Evolutionary conservation across 169 alveolate genomes (phyloP).

Genomic region (Hepatocystis sp.): DNA sequence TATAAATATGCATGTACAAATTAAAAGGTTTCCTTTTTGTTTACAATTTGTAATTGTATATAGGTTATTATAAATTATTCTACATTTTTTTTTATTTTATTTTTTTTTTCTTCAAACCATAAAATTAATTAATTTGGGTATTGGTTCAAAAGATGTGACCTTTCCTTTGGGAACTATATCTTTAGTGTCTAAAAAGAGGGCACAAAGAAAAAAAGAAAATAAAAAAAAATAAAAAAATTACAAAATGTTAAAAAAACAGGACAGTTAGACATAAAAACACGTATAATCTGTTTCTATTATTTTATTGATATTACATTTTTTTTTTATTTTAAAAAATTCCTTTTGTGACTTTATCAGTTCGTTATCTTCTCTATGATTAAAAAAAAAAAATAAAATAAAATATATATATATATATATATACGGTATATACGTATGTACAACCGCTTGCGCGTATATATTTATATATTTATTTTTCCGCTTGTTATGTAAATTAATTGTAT

Average conservation of each 20-base stretch:
- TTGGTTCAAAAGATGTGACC: constrained; percentile 29
- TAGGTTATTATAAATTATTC: background rate
- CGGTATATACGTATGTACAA: background rate
- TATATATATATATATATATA: background rate
- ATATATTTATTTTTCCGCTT: background rate
- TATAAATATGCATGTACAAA: background rate
- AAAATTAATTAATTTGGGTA: constrained; percentile 66
- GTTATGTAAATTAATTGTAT: background rate
- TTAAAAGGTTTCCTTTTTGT: background rate
- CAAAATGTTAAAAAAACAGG: background rate
- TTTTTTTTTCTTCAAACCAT: constrained; percentile 34
- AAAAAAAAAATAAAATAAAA: background rate
- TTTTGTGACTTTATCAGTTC: constrained; percentile 48
- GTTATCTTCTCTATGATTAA: constrained; percentile 40
- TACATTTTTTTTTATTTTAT: background rate
- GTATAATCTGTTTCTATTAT: background rate
- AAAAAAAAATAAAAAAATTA: background rate
- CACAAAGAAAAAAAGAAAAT: background rate
- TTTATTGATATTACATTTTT: constrained; percentile 48
- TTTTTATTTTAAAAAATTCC: constrained; percentile 52
- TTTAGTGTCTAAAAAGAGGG: constrained; percentile 14
- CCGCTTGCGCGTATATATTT: background rate
- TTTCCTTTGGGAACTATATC: constrained; percentile 17
- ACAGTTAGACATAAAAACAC: constrained; percentile 1
- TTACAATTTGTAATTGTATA: background rate